Evolutionary conservation across 176 grass and related monocot genomes (phyloP).

Genomic region (Ananas comosus): DNA sequence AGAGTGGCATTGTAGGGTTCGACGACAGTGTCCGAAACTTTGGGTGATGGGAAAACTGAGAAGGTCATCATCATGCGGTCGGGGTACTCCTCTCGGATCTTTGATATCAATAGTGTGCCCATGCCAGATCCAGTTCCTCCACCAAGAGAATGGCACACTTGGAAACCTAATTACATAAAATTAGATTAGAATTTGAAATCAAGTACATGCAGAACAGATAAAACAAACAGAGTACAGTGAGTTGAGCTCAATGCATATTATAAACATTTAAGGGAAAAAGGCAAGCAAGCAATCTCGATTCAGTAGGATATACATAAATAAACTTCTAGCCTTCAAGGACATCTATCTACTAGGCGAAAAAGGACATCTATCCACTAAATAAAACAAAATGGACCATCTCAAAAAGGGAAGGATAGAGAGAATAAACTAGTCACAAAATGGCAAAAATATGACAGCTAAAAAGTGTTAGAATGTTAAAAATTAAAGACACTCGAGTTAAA

Average conservation of each 20-base stretch:
- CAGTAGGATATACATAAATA: background rate
- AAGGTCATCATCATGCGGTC: conserved; percentile 75
- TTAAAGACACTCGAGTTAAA: too few species aligned
- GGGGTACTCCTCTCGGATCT: conserved; percentile 76
- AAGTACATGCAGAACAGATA: background rate
- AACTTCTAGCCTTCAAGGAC: background rate
- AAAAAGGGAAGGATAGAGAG: background rate
- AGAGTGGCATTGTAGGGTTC: conserved; percentile 73
- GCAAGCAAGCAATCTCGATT: background rate
- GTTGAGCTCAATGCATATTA: background rate
- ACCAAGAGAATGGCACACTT: conserved; percentile 62
- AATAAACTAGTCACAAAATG: background rate
- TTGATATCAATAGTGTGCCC: conserved; percentile 70
- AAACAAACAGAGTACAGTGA: background rate
- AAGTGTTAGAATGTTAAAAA: too few species aligned
- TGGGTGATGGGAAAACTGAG: conserved; percentile 60
- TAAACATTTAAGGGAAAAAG: background rate
- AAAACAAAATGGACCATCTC: background rate
- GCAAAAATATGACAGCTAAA: background rate
- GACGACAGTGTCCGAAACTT: conserved; percentile 70
- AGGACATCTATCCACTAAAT: background rate
- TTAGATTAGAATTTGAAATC: background rate
- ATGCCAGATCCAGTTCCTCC: conserved; percentile 77
- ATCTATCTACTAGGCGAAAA: background rate
- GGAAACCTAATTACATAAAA: conserved; percentile 40